Evolutionary conservation across 2,329 filamentous ascomycete genomes (phyloP).

Genomic region (Rhinocladiella similis): DNA sequence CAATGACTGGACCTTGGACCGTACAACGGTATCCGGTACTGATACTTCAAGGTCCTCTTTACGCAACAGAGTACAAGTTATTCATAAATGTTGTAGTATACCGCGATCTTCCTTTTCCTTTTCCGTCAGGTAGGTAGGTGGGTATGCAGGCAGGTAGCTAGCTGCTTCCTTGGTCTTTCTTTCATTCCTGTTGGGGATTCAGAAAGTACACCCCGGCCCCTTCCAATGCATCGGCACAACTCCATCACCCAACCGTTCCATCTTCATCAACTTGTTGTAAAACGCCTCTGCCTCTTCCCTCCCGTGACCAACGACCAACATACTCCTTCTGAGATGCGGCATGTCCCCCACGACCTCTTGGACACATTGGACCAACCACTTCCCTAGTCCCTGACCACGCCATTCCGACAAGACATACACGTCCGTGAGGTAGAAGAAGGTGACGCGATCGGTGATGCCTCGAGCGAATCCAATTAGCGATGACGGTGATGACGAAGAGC

Average conservation of each 20-base stretch:
- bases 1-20: too few relatives aligned
- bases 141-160: too few relatives aligned
- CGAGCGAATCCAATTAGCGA: constrained; percentile 56
- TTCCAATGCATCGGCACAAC: constrained; percentile 8
- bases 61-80: too few relatives aligned
- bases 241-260: constrained; percentile 18
- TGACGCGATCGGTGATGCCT: constrained; percentile 68
- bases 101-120: too few relatives aligned
- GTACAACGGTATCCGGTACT: too few relatives aligned
- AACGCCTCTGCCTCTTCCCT: constrained; percentile 20
- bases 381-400: constrained; percentile 63
- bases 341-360: constrained; percentile 58
- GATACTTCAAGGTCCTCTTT: too few relatives aligned
- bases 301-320: constrained; percentile 52
- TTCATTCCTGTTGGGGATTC: too few relatives aligned
- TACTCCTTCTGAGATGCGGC: constrained; percentile 59
- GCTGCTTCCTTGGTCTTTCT: too few relatives aligned
- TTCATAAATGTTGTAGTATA: too few relatives aligned
- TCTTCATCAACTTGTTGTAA: constrained; percentile 30
- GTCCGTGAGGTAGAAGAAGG: constrained; percentile 69
- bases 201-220: constrained; percentile 11
- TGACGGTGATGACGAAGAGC: constrained; percentile 29
- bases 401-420: constrained; percentile 64
- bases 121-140: too few relatives aligned
- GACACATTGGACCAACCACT: constrained; percentile 64